Evolutionary conservation across 2,329 filamentous ascomycete species (phyloP), one percentile per base, ranked within the genome.

Genomic region (Xylaria sp.): DNA sequence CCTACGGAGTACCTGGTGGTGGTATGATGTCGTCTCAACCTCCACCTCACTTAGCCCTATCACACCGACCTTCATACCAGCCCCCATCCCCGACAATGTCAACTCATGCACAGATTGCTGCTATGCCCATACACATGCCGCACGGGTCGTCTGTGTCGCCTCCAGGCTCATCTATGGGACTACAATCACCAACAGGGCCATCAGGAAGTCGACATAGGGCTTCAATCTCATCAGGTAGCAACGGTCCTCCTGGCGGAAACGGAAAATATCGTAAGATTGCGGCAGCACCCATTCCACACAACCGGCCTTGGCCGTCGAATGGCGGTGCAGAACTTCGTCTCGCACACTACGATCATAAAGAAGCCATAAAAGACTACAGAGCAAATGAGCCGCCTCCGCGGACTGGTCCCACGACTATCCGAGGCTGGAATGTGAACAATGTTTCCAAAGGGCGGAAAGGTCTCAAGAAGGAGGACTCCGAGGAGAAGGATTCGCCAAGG

Each of bases 331-430:
- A 87, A 67, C 77, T 87, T n/a, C 82, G 85, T 59, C 86, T 85
- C 3, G 84, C 86, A 3, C 83, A 82, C 38, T 87, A 87, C 66
- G 79, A 83, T 60, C 81, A 82, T 49, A 78, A 78, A 28, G 80
- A 82, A 64, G 82, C 84, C 19, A 86, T 87, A 70, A 87, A 87
- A 70, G 84, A 87, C 68, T 86, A 85, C 45, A 78, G 78, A 3
- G 80, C 84, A 2, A 80, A 80, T 17, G 84, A 86, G 52, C 83
- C 84, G 14, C 79, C 86, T 31, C 85, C 85, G 8, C 80, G 80
- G 50, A 83, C 81, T 15, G 85, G 84, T 0, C 85, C 85, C 0
- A 85, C 83, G 12, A 79, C 80, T 45, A 86, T 87, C 33, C 75
- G 85, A 28, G 85, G 84, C 1, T 87, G 85, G 85, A 84, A 83